These are phyloP conservation scores for Calocybe cyanea DNA, from an alignment of 768 basidiomycete species.

Conservation along the genomic window DNA sequence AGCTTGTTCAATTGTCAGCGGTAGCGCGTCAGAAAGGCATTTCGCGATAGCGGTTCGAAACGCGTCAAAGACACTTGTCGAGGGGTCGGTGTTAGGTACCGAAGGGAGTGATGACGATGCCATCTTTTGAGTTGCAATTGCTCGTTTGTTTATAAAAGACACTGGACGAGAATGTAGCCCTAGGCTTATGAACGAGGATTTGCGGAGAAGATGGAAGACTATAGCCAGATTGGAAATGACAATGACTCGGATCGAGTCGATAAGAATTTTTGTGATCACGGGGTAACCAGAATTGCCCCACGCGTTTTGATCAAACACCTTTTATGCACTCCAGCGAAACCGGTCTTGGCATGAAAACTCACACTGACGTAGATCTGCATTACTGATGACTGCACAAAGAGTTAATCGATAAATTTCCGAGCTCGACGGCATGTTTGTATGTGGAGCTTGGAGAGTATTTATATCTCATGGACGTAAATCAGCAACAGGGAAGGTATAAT, in stretches of 20 bases:
- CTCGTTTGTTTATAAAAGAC: constrained; percentile 1
- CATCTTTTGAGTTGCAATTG: constrained; percentile 14
- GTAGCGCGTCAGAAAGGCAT: constrained; percentile 61
- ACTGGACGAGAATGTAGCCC: constrained; percentile 8
- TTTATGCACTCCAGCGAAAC: no score
- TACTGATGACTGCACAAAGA: no score
- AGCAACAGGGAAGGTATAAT: no score
- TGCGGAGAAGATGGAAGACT: constrained; percentile 13
- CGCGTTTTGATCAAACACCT: no score
- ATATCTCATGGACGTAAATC: no score
- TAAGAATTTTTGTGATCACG: constrained; percentile 21
- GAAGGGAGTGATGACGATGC: constrained; percentile 27
- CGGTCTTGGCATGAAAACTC: no score
- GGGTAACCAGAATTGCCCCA: constrained; percentile 2
- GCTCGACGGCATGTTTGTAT: no score
- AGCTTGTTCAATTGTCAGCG: constrained; percentile 70
- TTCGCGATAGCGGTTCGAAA: constrained; percentile 83
- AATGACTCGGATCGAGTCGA: constrained; percentile 13
- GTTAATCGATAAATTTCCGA: no score
- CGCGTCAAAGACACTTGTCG: constrained; percentile 63
- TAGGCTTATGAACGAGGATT: constrained; percentile 4
- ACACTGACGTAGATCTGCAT: no score
- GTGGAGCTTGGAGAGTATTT: no score
- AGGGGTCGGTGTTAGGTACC: constrained; percentile 53
- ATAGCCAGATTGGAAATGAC: constrained; percentile 17